phyloP scores from a whole-genome alignment of 164 flowering plant genomes.

The Macadamia tetraphylla region DNA sequence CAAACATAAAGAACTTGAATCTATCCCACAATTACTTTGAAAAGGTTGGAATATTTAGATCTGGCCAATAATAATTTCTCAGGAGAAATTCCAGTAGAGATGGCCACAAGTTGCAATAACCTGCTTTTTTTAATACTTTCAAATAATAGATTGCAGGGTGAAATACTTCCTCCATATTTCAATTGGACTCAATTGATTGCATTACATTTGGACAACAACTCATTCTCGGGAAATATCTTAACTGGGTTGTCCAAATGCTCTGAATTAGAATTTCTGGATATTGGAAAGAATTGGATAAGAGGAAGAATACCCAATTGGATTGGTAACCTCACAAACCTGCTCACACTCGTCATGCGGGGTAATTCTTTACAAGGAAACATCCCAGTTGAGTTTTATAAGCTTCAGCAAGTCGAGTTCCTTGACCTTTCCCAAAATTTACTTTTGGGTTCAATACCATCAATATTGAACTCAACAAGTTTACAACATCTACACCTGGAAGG shows the following conservation, averaged over 20 bases:
- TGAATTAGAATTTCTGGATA: neutral
- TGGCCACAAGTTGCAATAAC: neutral
- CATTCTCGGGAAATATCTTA: neutral
- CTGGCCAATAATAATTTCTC: neutral
- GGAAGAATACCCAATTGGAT: constrained; percentile 10
- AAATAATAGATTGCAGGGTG: neutral
- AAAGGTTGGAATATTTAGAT: neutral
- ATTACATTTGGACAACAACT: constrained; percentile 1
- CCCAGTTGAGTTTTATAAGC: neutral
- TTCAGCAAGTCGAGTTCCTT: neutral
- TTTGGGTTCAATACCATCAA: neutral
- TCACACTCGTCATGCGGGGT: neutral
- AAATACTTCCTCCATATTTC: neutral
- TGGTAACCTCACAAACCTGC: neutral
- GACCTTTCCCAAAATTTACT: constrained; percentile 10
- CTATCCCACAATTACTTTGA: neutral
- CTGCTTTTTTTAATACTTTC: neutral
- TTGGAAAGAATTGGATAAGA: neutral
- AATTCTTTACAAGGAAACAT: neutral
- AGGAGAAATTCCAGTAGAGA: neutral
- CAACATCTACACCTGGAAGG: neutral
- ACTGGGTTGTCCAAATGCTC: neutral
- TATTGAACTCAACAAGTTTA: neutral
- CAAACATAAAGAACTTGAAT: neutral
- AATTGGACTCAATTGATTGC: neutral